Conservation (phyloP, 257 asterid genomes). For the Nicotiana otophora region DNA sequence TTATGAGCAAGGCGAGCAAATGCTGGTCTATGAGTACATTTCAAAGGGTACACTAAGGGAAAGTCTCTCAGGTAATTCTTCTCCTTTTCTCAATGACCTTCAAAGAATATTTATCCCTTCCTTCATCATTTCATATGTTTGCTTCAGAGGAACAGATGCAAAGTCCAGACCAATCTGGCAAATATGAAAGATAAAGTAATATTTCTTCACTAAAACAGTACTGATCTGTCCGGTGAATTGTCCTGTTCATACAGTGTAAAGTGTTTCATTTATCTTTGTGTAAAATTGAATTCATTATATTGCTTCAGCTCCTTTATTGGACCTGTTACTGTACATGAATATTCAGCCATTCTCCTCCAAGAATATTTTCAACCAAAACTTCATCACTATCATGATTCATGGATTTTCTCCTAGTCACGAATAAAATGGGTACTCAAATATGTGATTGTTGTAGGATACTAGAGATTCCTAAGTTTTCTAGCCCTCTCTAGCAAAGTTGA, state of each 20-base stretch:
- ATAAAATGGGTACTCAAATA: neutral
- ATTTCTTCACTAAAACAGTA: neutral
- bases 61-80: constrained; percentile 53
- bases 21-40: constrained; percentile 79
- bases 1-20: constrained; percentile 89
- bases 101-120: neutral
- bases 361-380: neutral
- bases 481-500: neutral
- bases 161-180: neutral
- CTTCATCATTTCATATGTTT: neutral
- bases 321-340: neutral
- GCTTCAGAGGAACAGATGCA: neutral
- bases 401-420: neutral
- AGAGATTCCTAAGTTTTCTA: neutral
- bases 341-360: neutral
- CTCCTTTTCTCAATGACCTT: neutral
- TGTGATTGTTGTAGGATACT: neutral
- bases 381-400: neutral
- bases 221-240: neutral
- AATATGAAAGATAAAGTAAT: neutral
- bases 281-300: neutral
- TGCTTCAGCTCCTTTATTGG: neutral
- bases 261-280: neutral
- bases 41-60: constrained; percentile 78
- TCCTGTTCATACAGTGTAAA: neutral